Base-by-base conservation (phyloP, 2,329 filamentous ascomycete genomes). In the Exophiala calicioides region DNA sequence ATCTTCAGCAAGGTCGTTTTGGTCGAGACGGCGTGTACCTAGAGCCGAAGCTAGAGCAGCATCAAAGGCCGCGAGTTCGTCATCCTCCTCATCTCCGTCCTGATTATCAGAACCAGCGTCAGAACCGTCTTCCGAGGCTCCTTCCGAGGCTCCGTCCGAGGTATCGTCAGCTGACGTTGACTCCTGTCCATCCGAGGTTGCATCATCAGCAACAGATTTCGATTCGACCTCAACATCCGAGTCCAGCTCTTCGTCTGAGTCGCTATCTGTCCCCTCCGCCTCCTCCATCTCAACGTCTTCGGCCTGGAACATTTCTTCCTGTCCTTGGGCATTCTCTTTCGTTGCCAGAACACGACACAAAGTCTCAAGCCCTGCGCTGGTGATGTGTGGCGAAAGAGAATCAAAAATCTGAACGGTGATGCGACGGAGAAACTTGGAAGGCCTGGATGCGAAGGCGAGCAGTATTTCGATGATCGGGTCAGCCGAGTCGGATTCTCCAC, bases 371-470 rank as follows among this genome's bases (percentile, higher is more conserved):
- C 88, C 88, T 45, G 85, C 80, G 4, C 77, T 73, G 1, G 85
- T 89, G 50, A 97, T 79, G 44, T 88, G 80, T 10, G 80, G 71
- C 3, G 88, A 85, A 64, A 95, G 95, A 1, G 85, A 82, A 18
- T 84, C 80, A 63, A 97, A 97, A 0, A 95, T 90, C 60, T 93
- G 86, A 62, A 91, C 84, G 4, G 89, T 88, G 42, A 94, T 84
- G 59, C 90, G 88, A 21, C 89, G 82, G 72, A 95, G 87, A 40
- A 97, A 74, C 7, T 84, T 81, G 1, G 90, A 95, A 3, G 85
- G 87, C 52, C 89, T 88, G 0, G 90, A 88, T 2, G 94, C 80
- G 70, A 97, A 89, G 41, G 88, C 88, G n/a, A 97, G 74, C 5
- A 98, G 69, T 40, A 97, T 86, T 61, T 97, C 93, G 2, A 96